These are phyloP conservation scores for Porpolomopsis calyptriformis DNA, from an alignment of 768 basidiomycete genomes.

Conservation along the genomic window DNA sequence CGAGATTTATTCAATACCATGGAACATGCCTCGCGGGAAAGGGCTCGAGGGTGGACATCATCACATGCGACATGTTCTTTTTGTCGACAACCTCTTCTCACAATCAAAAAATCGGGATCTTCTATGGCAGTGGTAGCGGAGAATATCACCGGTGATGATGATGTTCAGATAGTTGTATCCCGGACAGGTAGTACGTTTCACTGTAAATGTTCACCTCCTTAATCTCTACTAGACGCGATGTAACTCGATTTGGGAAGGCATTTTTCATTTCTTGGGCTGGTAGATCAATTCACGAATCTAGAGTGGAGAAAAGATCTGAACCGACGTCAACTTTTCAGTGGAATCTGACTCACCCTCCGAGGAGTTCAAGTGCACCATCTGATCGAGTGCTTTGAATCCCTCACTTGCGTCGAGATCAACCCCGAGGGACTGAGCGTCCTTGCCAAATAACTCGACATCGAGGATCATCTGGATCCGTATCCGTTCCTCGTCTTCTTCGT, in stretches of 20 bases:
- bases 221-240: too few relatives aligned
- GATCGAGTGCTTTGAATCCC: conserved; percentile 44
- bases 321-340: too few relatives aligned
- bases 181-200: conserved; percentile 58
- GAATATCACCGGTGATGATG: conserved; percentile 5
- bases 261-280: too few relatives aligned
- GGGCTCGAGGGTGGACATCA: conserved; percentile 52
- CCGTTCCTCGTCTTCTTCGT: conserved; percentile 83
- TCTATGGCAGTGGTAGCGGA: background rate
- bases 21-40: conserved; percentile 46
- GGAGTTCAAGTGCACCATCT: conserved; percentile 42
- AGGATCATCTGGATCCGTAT: conserved; percentile 74
- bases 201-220: conserved; percentile 24
- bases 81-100: conserved; percentile 41
- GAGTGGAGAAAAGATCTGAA: too few relatives aligned
- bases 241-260: too few relatives aligned
- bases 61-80: conserved; percentile 36
- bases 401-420: conserved; percentile 46
- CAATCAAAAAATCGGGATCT: conserved; percentile 3
- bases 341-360: too few relatives aligned
- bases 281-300: too few relatives aligned
- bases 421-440: conserved; percentile 62
- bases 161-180: conserved; percentile 34
- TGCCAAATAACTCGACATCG: conserved; percentile 77
- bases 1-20: conserved; percentile 74